phyloP scores from a whole-genome alignment of 306 rosid species.

The Lathyrus oleraceus region DNA sequence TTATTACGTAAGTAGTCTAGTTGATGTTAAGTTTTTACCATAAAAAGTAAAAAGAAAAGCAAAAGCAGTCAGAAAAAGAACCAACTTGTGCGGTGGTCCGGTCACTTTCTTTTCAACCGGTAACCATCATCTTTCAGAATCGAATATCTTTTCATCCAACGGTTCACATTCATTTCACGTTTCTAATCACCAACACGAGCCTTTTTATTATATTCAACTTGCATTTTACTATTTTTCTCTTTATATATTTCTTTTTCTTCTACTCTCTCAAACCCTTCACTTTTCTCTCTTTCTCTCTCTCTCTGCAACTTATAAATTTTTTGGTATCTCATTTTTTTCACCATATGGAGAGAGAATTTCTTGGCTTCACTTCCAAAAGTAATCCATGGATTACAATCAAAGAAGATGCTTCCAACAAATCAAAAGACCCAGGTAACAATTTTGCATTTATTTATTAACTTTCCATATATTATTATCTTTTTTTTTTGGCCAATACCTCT shows the following conservation, averaged over 20 bases:
- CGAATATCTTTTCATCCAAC: conserved; percentile 16
- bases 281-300: not conserved
- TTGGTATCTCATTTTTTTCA: conserved; percentile 31
- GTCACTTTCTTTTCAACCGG: not conserved
- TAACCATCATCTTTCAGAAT: not conserved
- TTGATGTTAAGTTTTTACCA: too few relatives aligned
- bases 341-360: conserved; percentile 70
- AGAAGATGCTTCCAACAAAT: conserved; percentile 43
- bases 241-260: conserved; percentile 10
- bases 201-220: too few relatives aligned
- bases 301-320: not conserved
- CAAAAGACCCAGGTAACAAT: conserved; percentile 57
- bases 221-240: not conserved
- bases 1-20: too few relatives aligned
- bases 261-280: not conserved
- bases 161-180: conserved; percentile 25
- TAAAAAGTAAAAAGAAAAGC: too few relatives aligned
- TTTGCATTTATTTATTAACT: not conserved
- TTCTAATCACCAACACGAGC: not conserved
- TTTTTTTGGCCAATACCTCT: not conserved
- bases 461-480: not conserved
- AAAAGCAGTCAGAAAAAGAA: not conserved
- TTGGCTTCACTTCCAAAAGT: conserved; percentile 60
- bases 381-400: conserved; percentile 31
- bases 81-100: not conserved